A percentile compares a stretch with the other conserved stretches of the same genome.
Evolutionary conservation across 306 rosid species (phyloP).

Genomic region (Erythrophleum fordii): DNA sequence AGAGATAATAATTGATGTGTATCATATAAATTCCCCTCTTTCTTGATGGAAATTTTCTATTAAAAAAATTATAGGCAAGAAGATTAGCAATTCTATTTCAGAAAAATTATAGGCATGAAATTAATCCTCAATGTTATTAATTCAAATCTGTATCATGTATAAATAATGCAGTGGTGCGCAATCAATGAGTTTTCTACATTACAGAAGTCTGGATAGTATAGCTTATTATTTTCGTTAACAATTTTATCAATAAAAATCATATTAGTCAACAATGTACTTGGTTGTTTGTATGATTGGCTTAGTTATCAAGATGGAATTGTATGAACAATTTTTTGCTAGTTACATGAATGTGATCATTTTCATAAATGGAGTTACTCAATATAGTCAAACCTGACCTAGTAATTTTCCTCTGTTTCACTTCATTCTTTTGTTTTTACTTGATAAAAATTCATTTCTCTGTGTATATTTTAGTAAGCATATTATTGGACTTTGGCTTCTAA

Average conservation of each 20-base stretch:
- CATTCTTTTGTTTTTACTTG: neutral
- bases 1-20: neutral
- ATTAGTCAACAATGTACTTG: neutral
- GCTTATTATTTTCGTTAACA: neutral
- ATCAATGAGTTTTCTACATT: neutral
- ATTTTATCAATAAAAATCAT: too few relatives aligned
- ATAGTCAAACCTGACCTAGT: neutral
- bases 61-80: neutral
- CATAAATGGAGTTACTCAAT: neutral
- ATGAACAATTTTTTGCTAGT: neutral
- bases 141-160: neutral
- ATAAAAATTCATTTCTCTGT: neutral
- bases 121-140: neutral
- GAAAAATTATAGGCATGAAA: neutral
- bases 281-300: too few relatives aligned
- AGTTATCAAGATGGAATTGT: neutral
- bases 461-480: slow-evolving; percentile 10
- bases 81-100: neutral
- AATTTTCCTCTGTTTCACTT: neutral
- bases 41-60: neutral
- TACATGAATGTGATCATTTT: neutral
- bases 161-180: neutral
- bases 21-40: neutral
- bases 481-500: neutral
- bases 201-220: neutral